These are phyloP conservation scores for Ustilago lituana DNA, from an alignment of 1,284 basidiomycete genomes.

Conservation along the genomic window DNA sequence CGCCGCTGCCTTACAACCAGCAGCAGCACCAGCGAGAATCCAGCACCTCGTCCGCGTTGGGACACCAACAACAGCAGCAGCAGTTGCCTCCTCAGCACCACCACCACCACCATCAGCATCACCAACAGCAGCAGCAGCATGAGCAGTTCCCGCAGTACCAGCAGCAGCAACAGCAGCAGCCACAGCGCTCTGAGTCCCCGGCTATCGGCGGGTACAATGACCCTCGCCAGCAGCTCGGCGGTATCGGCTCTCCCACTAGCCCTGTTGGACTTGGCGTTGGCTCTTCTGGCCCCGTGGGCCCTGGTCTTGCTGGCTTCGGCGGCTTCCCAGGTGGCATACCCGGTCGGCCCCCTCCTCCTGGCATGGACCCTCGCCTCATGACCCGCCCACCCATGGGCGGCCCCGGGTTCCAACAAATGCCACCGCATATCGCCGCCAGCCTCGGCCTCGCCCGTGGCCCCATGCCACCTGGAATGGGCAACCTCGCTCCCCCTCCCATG, in stretches of 20 bases:
- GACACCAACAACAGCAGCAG: slow-evolving; percentile 16
- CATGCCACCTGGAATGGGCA: slow-evolving; percentile 46
- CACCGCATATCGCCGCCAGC: slow-evolving; percentile 53
- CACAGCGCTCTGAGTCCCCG: slow-evolving; percentile 39
- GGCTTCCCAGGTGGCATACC: slow-evolving; percentile 35
- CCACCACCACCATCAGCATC: slow-evolving; percentile 20
- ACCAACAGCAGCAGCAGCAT: slow-evolving; percentile 14
- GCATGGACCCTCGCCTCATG: slow-evolving; percentile 52
- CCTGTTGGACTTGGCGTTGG: slow-evolving; percentile 21
- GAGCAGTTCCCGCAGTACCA: slow-evolving; percentile 16
- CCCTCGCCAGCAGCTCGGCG: slow-evolving; percentile 25
- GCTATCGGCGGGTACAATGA: slow-evolving; percentile 31
- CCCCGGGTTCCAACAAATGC: slow-evolving; percentile 45
- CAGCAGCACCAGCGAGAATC: slow-evolving; percentile 47
- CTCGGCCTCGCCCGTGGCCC: slow-evolving; percentile 41
- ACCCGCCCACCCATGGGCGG: slow-evolving; percentile 44
- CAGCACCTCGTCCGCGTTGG: slow-evolving; percentile 19
- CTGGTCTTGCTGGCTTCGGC: slow-evolving; percentile 22
- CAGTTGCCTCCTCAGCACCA: slow-evolving; percentile 20
- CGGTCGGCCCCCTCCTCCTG: slow-evolving; percentile 39
- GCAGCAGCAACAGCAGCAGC: slow-evolving; percentile 30
- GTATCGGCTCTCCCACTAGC: slow-evolving; percentile 23
- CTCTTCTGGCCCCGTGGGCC: slow-evolving; percentile 27
- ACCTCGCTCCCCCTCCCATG: slow-evolving; percentile 33
- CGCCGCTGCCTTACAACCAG: slow-evolving; percentile 35